Evolutionary conservation across 352 stramenopile species (phyloP).

Genomic region (Phytophthora pluvialis): DNA sequence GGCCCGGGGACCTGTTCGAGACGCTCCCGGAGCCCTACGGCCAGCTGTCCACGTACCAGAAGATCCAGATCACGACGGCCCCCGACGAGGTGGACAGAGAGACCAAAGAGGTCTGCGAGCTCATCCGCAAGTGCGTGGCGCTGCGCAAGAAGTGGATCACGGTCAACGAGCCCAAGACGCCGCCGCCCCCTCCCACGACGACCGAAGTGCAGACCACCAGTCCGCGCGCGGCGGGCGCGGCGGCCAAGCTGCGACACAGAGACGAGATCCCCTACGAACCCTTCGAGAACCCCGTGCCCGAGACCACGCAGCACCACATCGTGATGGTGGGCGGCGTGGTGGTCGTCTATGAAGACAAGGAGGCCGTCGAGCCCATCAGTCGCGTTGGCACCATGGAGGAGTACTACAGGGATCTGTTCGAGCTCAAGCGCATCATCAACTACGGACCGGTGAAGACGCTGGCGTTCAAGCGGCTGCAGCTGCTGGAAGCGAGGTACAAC

Average conservation of each 20-base stretch:
- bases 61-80: slow-evolving; percentile 75
- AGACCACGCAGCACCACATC: slow-evolving; percentile 57
- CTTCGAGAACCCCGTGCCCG: slow-evolving; percentile 46
- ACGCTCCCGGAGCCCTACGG: slow-evolving; percentile 82
- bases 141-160: slow-evolving; percentile 79
- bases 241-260: slow-evolving; percentile 58
- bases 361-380: slow-evolving; percentile 42
- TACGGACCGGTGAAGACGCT: slow-evolving; percentile 88
- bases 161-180: slow-evolving; percentile 43
- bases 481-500: slow-evolving; percentile 95
- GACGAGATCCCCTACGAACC: slow-evolving; percentile 81
- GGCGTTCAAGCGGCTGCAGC: slow-evolving; percentile 87
- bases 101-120: slow-evolving; percentile 77
- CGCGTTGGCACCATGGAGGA: slow-evolving; percentile 54
- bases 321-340: slow-evolving; percentile 71
- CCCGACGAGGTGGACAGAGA: slow-evolving; percentile 77
- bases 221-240: slow-evolving; percentile 38
- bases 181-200: slow-evolving; percentile 10
- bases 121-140: slow-evolving; percentile 78
- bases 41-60: slow-evolving; percentile 70
- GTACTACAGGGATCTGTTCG: slow-evolving; percentile 81
- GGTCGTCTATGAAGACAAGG: slow-evolving; percentile 47
- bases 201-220: slow-evolving; percentile 33
- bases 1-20: slow-evolving; percentile 68
- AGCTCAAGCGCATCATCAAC: slow-evolving; percentile 89